Percentiles rank a stretch among this genome's conserved stretches.
phyloP scores from a whole-genome alignment of 805 yeast genomes.

The Clavispora vitiphila region DNA sequence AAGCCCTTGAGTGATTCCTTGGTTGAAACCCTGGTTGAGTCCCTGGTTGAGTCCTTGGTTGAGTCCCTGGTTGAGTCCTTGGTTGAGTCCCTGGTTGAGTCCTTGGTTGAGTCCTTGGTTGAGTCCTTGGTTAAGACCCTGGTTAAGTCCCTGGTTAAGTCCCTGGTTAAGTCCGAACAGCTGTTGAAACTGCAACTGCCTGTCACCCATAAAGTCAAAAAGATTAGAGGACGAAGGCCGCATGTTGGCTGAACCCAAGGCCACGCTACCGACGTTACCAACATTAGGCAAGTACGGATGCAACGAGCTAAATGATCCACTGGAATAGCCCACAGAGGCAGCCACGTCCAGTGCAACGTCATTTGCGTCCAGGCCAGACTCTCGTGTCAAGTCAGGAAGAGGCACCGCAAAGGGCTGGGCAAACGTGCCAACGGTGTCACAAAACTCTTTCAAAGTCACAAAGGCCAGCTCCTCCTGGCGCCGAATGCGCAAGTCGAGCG shows the following conservation, averaged over 20 bases:
- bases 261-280: slow-evolving; percentile 8
- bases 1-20: neutral
- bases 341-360: neutral
- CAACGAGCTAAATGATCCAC: neutral
- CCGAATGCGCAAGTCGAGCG: slow-evolving; percentile 49
- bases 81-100: slow-evolving; percentile 2
- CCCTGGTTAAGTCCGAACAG: slow-evolving; percentile 10
- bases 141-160: neutral
- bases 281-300: neutral
- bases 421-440: slow-evolving; percentile 43
- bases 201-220: slow-evolving; percentile 16
- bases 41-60: neutral
- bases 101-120: neutral
- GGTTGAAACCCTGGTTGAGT: slow-evolving; percentile 12
- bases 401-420: slow-evolving; percentile 61
- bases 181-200: slow-evolving; percentile 18
- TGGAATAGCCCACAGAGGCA: neutral
- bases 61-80: slow-evolving; percentile 4
- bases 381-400: slow-evolving; percentile 31
- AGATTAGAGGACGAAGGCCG: slow-evolving; percentile 15
- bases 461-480: slow-evolving; percentile 52
- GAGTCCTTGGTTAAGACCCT: slow-evolving; percentile 6
- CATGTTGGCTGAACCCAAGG: slow-evolving; percentile 26
- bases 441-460: slow-evolving; percentile 49
- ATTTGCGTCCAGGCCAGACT: neutral